A percentile compares a stretch with the other conserved stretches of the same genome.
Evolutionary conservation across 1,284 basidiomycete species (phyloP).

Genomic region (Cutaneotrichosporon spelunceum): DNA sequence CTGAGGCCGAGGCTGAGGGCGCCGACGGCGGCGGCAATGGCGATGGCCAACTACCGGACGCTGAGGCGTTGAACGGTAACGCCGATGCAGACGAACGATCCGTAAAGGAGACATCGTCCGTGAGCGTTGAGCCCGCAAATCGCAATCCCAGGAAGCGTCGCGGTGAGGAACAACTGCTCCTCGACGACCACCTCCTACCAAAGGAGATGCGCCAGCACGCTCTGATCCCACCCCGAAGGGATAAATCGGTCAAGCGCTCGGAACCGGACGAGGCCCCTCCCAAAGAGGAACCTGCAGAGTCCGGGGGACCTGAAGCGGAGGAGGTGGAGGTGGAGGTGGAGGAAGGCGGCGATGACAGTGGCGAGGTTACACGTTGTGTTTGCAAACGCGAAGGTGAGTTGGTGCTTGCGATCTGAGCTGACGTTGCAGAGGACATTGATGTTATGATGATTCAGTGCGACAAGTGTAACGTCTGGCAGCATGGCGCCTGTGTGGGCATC

Average conservation of each 20-base stretch:
- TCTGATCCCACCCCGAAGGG: conserved; percentile 16
- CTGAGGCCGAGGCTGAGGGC: conserved; percentile 33
- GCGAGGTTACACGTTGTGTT: conserved; percentile 86
- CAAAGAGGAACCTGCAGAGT: conserved; percentile 10
- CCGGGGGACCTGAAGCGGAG: conserved; percentile 23
- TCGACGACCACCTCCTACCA: conserved; percentile 45
- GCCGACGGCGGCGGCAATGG: conserved; percentile 17
- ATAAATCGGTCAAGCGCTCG: conserved; percentile 15
- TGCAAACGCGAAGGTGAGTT: conserved; percentile 80
- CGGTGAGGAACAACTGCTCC: conserved; percentile 41
- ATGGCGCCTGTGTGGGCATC: conserved; percentile 94
- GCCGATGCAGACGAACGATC: background rate
- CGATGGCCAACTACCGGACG: conserved; percentile 11
- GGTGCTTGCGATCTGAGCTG: conserved; percentile 16
- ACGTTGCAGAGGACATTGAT: conserved; percentile 60
- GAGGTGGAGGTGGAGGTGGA: conserved; percentile 57
- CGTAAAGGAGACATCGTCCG: conserved; percentile 9
- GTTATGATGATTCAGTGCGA: conserved; percentile 96
- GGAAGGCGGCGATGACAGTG: conserved; percentile 54
- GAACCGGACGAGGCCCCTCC: conserved; percentile 14
- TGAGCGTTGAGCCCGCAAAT: conserved; percentile 10
- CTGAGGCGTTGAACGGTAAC: conserved; percentile 9
- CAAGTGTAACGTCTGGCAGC: conserved; percentile 96
- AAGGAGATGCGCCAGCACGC: conserved; percentile 35
- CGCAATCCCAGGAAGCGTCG: conserved; percentile 31